A percentile compares a stretch with the other conserved stretches of the same genome.
phyloP scores from a whole-genome alignment of 495 filamentous ascomycete genomes.

The Penicilliopsis zonata region DNA sequence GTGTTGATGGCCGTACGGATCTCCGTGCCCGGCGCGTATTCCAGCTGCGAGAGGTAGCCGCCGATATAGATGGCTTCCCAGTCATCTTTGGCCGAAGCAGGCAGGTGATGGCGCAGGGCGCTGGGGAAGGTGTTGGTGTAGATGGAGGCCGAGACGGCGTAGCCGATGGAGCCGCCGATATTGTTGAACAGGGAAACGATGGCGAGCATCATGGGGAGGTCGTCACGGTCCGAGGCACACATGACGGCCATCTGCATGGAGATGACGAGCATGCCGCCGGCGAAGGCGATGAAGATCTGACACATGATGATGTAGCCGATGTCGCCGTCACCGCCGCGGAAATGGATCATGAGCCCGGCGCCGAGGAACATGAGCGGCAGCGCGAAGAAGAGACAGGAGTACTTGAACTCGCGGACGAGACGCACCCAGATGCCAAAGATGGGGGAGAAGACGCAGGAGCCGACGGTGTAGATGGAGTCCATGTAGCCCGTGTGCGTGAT shows the following conservation, averaged over 20 bases:
- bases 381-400: conserved; percentile 45
- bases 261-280: conserved; percentile 54
- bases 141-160: conserved; percentile 52
- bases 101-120: conserved; percentile 32
- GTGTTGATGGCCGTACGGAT: conserved; percentile 41
- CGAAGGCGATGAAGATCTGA: conserved; percentile 68
- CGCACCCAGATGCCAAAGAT: conserved; percentile 44
- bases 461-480: conserved; percentile 54
- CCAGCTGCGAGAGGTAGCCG: conserved; percentile 36
- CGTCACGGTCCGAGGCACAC: conserved; percentile 48
- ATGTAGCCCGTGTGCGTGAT: conserved; percentile 51
- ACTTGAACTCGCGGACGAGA: conserved; percentile 44
- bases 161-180: conserved; percentile 60
- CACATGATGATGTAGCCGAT: conserved; percentile 65
- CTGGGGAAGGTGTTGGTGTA: conserved; percentile 54
- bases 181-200: conserved; percentile 52
- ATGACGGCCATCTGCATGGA: conserved; percentile 63
- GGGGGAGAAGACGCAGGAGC: conserved; percentile 50
- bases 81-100: conserved; percentile 31
- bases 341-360: conserved; percentile 54
- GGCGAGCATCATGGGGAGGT: conserved; percentile 61
- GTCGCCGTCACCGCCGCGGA: conserved; percentile 44
- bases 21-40: conserved; percentile 39
- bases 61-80: conserved; percentile 34
- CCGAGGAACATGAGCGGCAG: conserved; percentile 51